Evolutionary conservation across 129 eudicot genomes (phyloP).

Genomic region (Pseudognaphalium luteoalbum): DNA sequence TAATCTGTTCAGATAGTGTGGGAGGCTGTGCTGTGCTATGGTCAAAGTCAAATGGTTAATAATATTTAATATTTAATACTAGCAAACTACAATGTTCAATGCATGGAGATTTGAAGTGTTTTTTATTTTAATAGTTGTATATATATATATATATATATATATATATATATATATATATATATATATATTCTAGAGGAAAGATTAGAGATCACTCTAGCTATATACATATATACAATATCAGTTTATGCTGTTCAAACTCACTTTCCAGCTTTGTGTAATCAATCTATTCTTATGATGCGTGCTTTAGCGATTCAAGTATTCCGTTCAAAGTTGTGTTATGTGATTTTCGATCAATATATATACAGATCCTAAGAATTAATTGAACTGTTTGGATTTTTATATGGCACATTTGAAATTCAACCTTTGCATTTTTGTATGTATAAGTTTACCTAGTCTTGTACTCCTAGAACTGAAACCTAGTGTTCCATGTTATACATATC

Average conservation of each 20-base stretch:
- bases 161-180: background rate
- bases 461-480: background rate
- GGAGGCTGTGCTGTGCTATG: conserved; percentile 12
- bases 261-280: conserved; percentile 1
- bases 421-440: conserved; percentile 5
- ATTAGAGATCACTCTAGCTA: background rate
- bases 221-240: conserved; percentile 15
- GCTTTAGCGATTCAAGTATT: background rate
- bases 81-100: conserved; percentile 6
- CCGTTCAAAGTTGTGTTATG: background rate
- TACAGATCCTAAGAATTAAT: background rate
- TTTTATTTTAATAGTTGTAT: conserved; percentile 16
- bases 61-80: conserved; percentile 3
- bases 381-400: background rate
- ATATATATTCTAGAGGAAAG: too few relatives aligned
- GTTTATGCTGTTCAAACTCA: conserved; percentile 3
- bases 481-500: background rate
- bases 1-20: conserved; percentile 28
- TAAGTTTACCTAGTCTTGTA: background rate
- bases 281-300: conserved; percentile 4
- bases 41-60: conserved; percentile 34
- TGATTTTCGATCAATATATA: background rate
- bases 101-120: conserved; percentile 5
- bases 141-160: background rate
- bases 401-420: background rate